Evolutionary conservation across 345 rosid genomes (phyloP).

Genomic region (Heritiera littoralis): DNA sequence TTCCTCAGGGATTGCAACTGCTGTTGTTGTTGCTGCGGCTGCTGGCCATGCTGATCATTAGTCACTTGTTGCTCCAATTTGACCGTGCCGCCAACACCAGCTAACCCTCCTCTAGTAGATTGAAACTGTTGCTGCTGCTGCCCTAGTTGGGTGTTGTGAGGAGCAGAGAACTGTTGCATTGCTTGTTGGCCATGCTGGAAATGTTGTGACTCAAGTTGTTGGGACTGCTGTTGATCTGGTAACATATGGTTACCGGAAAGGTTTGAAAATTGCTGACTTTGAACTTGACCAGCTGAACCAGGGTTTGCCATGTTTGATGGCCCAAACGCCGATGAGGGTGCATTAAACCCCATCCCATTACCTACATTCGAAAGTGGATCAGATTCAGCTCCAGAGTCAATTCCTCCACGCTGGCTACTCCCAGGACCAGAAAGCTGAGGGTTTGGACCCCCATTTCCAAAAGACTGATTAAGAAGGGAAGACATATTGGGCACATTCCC

Average conservation of each 20-base stretch:
- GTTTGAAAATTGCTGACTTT: constrained; percentile 69
- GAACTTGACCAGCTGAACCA: constrained; percentile 67
- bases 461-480: constrained; percentile 76
- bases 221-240: constrained; percentile 71
- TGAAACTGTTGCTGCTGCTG: constrained; percentile 77
- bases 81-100: constrained; percentile 64
- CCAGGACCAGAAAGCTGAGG: constrained; percentile 51
- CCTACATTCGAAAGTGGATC: constrained; percentile 69
- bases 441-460: constrained; percentile 71
- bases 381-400: constrained; percentile 71
- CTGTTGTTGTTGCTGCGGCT: constrained; percentile 47
- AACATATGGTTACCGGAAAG: constrained; percentile 56
- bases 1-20: constrained; percentile 62
- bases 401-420: constrained; percentile 50
- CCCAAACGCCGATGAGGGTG: constrained; percentile 56
- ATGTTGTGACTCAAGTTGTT: constrained; percentile 62
- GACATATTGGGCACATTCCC: constrained; percentile 79
- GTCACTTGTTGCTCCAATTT: constrained; percentile 79
- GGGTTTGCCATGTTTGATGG: constrained; percentile 66
- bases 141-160: constrained; percentile 46
- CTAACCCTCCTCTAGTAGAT: constrained; percentile 58
- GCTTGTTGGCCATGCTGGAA: constrained; percentile 78
- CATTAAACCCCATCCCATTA: constrained; percentile 63
- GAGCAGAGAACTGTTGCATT: constrained; percentile 57
- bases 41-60: constrained; percentile 62